Base-by-base conservation (phyloP, 2,329 filamentous ascomycete species). In the Hypoxylon rubiginosum region DNA sequence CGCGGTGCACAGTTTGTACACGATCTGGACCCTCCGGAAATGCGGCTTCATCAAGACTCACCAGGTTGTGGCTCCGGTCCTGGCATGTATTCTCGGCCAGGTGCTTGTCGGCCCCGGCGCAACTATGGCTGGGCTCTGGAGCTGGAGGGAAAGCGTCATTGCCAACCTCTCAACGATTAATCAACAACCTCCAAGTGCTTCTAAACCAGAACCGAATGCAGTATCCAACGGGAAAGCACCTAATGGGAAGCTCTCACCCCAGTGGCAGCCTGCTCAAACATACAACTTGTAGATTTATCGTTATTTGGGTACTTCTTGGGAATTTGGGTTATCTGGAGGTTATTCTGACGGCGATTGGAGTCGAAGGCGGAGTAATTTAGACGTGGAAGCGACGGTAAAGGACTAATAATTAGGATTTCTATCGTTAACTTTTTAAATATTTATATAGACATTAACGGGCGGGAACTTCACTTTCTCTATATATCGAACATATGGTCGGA, bases 91-190 rank as follows among this genome's bases (percentile, higher is more conserved):
- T 13, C 3, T 48, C 0, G 69, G 70, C 0, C 58, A 67, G 4
- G 24, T 69, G 4, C 4, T 73, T 2, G 62, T 72, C 30, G 73
- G 74, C 0, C 66, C 73, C 1, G 67, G 69, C 1, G 71, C 74
- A 0, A 67, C 73, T 19, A 73, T 70, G 66, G 58, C 64, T 9
- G 73, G 62, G 0, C 53, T 74, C 2, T 76, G 73, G 71, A 64
- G 62, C 11, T 76, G 73, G 72, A 66, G 73, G 1, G 73, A 76
- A 43, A 39, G 26, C 21, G 51, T 59, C 1, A 10, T 69, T 48
- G 30, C 55, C 19, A n/a, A 49, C 24, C 24, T 49, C 21, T 49
- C 46, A 1, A 49, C 46, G 2, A 15, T 28, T 9, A 49, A 49
- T 30, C 11, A 26, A n/a, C 21, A 10, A 13, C 46, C 46, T 1